Percentiles rank a stretch among this genome's conserved stretches.
Conservation (phyloP, 2,329 filamentous ascomycete species). For the Calonectria pauciramosa region DNA sequence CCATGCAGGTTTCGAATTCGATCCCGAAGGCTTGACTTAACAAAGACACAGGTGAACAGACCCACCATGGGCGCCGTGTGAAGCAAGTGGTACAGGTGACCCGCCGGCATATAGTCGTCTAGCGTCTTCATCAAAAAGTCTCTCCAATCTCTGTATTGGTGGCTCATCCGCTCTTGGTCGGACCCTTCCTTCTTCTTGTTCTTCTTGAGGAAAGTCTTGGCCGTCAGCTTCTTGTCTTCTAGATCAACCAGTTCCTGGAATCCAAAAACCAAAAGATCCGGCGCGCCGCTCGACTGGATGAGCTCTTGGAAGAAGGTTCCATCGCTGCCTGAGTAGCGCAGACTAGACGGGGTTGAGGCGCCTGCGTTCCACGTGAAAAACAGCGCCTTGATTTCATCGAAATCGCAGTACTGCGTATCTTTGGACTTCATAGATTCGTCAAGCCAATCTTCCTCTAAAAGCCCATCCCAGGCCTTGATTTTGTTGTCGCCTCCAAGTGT, state of each 20-base stretch:
- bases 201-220: constrained; percentile 93
- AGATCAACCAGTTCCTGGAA: constrained; percentile 99
- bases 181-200: constrained; percentile 87
- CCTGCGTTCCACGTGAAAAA: constrained; percentile 98
- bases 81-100: constrained; percentile 85
- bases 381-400: constrained; percentile 83
- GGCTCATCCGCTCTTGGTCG: constrained; percentile 92
- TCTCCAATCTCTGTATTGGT: constrained; percentile 96
- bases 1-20: constrained; percentile 83
- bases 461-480: constrained; percentile 90
- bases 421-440: constrained; percentile 88
- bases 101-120: constrained; percentile 84
- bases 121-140: constrained; percentile 88
- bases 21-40: constrained; percentile 82
- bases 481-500: constrained; percentile 90
- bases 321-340: constrained; percentile 79
- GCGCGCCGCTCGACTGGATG: constrained; percentile 80
- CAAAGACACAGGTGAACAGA: constrained; percentile 95
- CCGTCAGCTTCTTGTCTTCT: constrained; percentile 96
- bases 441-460: constrained; percentile 95
- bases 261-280: constrained; percentile 94
- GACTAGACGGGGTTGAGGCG: constrained; percentile 88
- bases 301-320: constrained; percentile 85
- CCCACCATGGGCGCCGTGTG: constrained; percentile 92
- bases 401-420: constrained; percentile 87